Conservation (phyloP, 2,329 filamentous ascomycete species). For the Cadophora sp. region DNA sequence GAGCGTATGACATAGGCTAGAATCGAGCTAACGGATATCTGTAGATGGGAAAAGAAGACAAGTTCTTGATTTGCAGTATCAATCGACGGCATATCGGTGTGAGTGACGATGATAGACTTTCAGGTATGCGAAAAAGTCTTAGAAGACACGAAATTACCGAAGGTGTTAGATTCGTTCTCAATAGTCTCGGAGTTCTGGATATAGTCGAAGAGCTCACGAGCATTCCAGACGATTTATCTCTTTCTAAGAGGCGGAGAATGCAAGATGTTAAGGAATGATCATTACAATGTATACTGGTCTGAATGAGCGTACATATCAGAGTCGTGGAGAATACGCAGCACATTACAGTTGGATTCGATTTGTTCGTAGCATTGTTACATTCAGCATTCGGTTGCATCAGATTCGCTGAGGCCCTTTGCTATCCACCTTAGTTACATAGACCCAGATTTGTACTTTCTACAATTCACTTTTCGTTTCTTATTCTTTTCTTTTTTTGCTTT, state of each 20-base stretch:
- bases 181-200: not conserved
- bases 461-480: too few relatives aligned
- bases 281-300: too few relatives aligned
- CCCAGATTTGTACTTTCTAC: too few relatives aligned
- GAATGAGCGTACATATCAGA: too few relatives aligned
- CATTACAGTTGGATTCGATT: too few relatives aligned
- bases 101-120: not conserved
- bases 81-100: not conserved
- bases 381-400: too few relatives aligned
- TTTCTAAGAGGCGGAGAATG: not conserved
- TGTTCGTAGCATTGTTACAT: not conserved
- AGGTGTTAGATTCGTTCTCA: not conserved
- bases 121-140: not conserved
- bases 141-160: not conserved
- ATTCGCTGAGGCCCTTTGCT: too few relatives aligned
- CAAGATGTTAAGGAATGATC: not conserved
- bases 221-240: not conserved
- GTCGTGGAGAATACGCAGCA: too few relatives aligned
- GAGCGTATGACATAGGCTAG: not conserved
- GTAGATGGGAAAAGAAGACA: slow-evolving; percentile 26
- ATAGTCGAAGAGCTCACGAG: not conserved
- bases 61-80: slow-evolving; percentile 11
- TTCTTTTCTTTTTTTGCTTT: not conserved
- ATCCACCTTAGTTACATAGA: too few relatives aligned
- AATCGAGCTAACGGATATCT: not conserved